Evolutionary conservation across 2,329 filamentous ascomycete species (phyloP), one percentile per base, ranked within the genome.

Genomic region (Trichoderma gracile): DNA sequence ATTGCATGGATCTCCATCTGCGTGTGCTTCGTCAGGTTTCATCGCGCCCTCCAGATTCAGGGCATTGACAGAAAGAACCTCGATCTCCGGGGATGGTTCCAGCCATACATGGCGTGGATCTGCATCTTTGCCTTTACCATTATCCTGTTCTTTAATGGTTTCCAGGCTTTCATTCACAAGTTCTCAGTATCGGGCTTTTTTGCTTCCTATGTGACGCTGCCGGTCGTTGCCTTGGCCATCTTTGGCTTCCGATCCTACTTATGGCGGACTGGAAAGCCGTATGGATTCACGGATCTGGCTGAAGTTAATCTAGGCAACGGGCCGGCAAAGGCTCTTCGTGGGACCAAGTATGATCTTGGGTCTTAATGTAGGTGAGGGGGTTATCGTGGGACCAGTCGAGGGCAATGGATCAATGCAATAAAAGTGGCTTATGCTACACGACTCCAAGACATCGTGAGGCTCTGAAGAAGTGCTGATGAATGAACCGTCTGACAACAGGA

Each of bases 141-240:
- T 21, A 79, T 81, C 38, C 78, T 79, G 50, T 62, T 81, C 50
- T 80, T 78, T 14, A 79, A 80, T 65, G 80, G 79, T 1, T 82
- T 80, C 69, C 75, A 75, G 7, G 73, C 78, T 1, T 80, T 78
- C 67, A 76, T 81, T 47, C 74, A 77, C n/a, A 66, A 66, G 0
- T 79, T 79, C 68, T 74, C 70, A 30, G 75, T 76, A 25, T 68
- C 72, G 7, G 67, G 74, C 57, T 81, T 81, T 66, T 79, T 80
- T 66, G 73, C 77, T 62, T 72, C 73, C 46, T 80, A 80, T 64
- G 68, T 79, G 43, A 70, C 67, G 3, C 54, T 71, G 19, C 69
- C 69, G 4, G 65, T 70, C 17, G 62, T 71, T 23, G 76, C 74
- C 43, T 45, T 79, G 58, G 74, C 78, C 21, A 72, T 79, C 9